Evolutionary conservation across 2,329 filamentous ascomycete species (phyloP).

Genomic region (Acrodontium crateriforme): DNA sequence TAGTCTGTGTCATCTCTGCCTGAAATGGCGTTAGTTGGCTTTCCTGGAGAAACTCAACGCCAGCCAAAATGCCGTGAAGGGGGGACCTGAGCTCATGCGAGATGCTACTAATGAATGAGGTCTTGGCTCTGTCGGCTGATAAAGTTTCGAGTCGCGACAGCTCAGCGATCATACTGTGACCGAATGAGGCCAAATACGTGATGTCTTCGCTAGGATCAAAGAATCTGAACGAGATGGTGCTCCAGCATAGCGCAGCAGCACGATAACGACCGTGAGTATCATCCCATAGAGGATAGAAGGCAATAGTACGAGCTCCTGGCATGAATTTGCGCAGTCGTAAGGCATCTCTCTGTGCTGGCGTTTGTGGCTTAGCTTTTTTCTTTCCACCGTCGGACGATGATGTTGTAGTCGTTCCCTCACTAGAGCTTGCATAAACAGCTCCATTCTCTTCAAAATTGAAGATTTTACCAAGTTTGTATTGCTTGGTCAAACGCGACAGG

Average conservation of each 20-base stretch:
- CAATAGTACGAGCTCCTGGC: constrained; percentile 32
- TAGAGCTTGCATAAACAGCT: constrained; percentile 10
- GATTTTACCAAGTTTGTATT: constrained; percentile 14
- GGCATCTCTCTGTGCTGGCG: constrained; percentile 30
- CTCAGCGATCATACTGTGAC: constrained; percentile 25
- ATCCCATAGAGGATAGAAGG: constrained; percentile 41
- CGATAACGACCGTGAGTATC: constrained; percentile 31
- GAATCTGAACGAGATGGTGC: constrained; percentile 26
- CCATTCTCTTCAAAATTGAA: constrained; percentile 15
- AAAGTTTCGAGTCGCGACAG: constrained; percentile 24
- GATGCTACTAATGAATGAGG: constrained; percentile 37
- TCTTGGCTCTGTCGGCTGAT: constrained; percentile 33
- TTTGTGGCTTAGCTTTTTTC: too few relatives aligned
- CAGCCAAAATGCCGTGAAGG: constrained; percentile 30
- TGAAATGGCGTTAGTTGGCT: constrained; percentile 28
- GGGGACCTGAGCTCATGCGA: constrained; percentile 33
- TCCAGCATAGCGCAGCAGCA: constrained; percentile 27
- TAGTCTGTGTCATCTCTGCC: constrained; percentile 31
- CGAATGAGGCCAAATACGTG: constrained; percentile 25
- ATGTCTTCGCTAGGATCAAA: constrained; percentile 24
- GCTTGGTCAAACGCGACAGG: constrained; percentile 7
- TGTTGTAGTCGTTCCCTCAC: constrained; percentile 3
- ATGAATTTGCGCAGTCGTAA: constrained; percentile 30
- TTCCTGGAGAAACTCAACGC: constrained; percentile 36
- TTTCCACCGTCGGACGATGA: constrained; percentile 1